These are phyloP conservation scores for Penicillium sp. DNA, from an alignment of 2,329 filamentous ascomycete genomes.

Conservation along the genomic window DNA sequence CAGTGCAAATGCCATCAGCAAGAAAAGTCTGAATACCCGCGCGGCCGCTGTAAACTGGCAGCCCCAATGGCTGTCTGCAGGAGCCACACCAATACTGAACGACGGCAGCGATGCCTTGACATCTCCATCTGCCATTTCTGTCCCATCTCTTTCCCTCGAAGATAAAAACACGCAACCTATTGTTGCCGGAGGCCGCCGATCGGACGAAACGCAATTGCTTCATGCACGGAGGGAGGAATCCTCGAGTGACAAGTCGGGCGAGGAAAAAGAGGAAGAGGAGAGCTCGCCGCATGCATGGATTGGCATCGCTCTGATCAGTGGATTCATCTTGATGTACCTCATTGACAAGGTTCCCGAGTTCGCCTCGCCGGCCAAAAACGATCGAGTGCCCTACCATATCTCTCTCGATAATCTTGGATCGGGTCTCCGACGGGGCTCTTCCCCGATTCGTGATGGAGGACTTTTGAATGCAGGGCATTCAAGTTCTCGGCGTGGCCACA, in stretches of 20 bases:
- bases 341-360: constrained; percentile 80
- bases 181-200: neutral
- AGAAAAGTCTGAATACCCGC: constrained; percentile 31
- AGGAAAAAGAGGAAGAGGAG: constrained; percentile 42
- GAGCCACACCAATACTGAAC: constrained; percentile 8
- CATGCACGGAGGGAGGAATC: constrained; percentile 25
- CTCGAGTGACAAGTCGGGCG: constrained; percentile 36
- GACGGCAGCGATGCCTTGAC: neutral
- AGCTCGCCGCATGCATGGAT: constrained; percentile 66
- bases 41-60: constrained; percentile 29
- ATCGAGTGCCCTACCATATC: constrained; percentile 72
- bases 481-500: constrained; percentile 41
- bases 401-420: constrained; percentile 74
- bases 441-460: constrained; percentile 37
- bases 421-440: constrained; percentile 45
- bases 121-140: constrained; percentile 5
- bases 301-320: constrained; percentile 76
- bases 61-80: constrained; percentile 20
- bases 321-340: constrained; percentile 95
- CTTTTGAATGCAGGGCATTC: constrained; percentile 30
- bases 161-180: constrained; percentile 12
- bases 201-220: constrained; percentile 18
- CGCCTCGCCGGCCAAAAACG: constrained; percentile 59
- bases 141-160: constrained; percentile 14
- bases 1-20: constrained; percentile 43